These are phyloP conservation scores for Emmonsiellopsis sp. DNA, from an alignment of 2,329 filamentous ascomycete genomes.

Conservation along the genomic window DNA sequence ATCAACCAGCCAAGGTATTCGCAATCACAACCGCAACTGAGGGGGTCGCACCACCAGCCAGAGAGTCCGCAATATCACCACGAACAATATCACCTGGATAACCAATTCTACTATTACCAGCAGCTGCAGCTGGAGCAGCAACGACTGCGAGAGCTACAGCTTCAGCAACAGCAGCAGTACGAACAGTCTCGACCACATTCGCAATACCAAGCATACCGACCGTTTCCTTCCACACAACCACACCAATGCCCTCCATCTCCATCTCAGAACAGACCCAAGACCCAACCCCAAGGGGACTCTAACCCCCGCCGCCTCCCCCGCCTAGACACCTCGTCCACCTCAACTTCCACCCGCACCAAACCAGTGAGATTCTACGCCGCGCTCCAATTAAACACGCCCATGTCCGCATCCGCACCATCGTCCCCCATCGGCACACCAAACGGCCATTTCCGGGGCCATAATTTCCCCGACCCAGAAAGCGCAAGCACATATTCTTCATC, in stretches of 20 bases:
- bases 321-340: background rate
- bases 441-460: background rate
- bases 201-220: background rate
- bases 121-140: background rate
- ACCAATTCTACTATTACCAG: background rate
- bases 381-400: background rate
- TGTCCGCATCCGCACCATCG: background rate
- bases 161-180: background rate
- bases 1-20: background rate
- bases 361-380: background rate
- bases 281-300: background rate
- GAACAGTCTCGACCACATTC: background rate
- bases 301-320: background rate
- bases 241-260: background rate
- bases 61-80: background rate
- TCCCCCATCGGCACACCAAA: background rate
- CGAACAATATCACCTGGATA: background rate
- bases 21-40: background rate
- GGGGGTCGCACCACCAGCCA: background rate
- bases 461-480: background rate
- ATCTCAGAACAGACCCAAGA: background rate
- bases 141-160: too few species aligned
- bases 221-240: too few species aligned
- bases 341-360: background rate
- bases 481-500: background rate